These are phyloP conservation scores for Breynia disticha DNA, from an alignment of 441 rosid genomes.

Conservation along the genomic window DNA sequence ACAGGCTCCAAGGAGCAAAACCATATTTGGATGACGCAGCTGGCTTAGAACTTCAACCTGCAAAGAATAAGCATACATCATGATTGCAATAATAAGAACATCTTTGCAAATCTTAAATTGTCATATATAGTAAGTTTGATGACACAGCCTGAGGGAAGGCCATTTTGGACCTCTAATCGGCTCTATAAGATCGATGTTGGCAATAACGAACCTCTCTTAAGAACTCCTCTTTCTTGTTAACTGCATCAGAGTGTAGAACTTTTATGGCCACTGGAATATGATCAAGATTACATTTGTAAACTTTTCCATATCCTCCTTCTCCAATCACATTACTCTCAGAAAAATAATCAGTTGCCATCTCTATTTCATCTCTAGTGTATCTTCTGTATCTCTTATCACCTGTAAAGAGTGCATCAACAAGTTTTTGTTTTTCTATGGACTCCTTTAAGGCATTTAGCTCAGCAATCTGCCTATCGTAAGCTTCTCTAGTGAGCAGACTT, in stretches of 20 bases:
- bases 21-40: slow-evolving; percentile 66
- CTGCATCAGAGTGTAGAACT: slow-evolving; percentile 48
- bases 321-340: slow-evolving; percentile 58
- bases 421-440: slow-evolving; percentile 54
- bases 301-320: slow-evolving; percentile 78
- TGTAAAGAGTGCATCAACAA: slow-evolving; percentile 47
- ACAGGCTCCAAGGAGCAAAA: slow-evolving; percentile 87
- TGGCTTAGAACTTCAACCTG: slow-evolving; percentile 87
- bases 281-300: slow-evolving; percentile 73
- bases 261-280: slow-evolving; percentile 81
- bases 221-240: slow-evolving; percentile 60
- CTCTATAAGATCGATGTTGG: neutral
- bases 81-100: neutral
- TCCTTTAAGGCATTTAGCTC: slow-evolving; percentile 55
- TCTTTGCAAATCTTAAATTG: neutral
- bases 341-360: slow-evolving; percentile 56
- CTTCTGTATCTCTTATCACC: slow-evolving; percentile 61
- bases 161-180: neutral
- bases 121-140: neutral
- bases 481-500: slow-evolving; percentile 48
- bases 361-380: slow-evolving; percentile 52
- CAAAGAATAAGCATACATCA: slow-evolving; percentile 5
- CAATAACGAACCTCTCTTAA: slow-evolving; percentile 52
- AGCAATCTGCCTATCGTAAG: slow-evolving; percentile 56
- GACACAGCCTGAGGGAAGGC: neutral